phyloP scores from a whole-genome alignment of 1,139 yeast genomes.

The Martiniozyma asiatica region DNA sequence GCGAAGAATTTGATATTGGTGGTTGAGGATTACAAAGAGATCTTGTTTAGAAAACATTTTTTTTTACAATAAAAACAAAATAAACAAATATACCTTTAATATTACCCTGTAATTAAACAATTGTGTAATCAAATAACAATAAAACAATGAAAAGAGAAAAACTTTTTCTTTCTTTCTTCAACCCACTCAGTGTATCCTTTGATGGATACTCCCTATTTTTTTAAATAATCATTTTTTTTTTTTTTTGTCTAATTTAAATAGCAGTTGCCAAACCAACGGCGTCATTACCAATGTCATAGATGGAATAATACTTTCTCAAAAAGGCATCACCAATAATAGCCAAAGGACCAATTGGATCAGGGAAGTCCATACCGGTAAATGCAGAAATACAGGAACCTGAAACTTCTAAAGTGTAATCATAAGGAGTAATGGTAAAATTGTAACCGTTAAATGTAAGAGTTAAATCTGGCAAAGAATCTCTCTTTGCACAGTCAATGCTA shows the following conservation, averaged over 20 bases:
- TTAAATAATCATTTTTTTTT: no score
- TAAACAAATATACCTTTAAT: no score
- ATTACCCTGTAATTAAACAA: no score
- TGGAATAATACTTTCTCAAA: conserved; percentile 87
- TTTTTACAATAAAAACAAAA: no score
- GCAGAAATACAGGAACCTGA: conserved; percentile 93
- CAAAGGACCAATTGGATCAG: conserved; percentile 90
- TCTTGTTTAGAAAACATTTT: no score
- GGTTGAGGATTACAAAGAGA: no score
- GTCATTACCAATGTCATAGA: conserved; percentile 79
- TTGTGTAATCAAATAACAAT: no score
- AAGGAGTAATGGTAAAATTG: conserved; percentile 79
- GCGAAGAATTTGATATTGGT: conserved; percentile 1
- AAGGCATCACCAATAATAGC: conserved; percentile 96
- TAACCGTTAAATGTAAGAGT: conserved; percentile 81
- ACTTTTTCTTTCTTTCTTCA: no score
- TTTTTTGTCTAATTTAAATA: conserved; percentile 21
- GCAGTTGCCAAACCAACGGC: conserved; percentile 90
- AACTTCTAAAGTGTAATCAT: conserved; percentile 86
- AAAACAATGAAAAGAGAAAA: no score
- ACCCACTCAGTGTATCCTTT: no score
- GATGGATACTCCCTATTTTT: no score
- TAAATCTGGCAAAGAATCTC: conserved; percentile 78
- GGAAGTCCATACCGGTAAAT: conserved; percentile 95
- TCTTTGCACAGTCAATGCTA: conserved; percentile 73